Conservation (phyloP, 2,329 filamentous ascomycete genomes). For the Cytospora piceae region DNA sequence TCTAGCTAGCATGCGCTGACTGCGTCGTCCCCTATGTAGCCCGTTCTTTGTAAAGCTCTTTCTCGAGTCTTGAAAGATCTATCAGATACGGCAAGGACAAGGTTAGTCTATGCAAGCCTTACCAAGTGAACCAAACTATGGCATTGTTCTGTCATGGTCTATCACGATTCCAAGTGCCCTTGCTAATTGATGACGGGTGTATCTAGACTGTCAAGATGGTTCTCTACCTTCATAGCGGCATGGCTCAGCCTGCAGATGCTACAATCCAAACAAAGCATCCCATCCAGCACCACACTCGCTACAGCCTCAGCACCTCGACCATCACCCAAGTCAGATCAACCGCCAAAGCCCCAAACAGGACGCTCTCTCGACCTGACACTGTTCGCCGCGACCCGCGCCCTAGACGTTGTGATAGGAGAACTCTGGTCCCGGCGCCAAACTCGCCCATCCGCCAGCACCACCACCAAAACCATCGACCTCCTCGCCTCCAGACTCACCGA, state of each 20-base stretch:
- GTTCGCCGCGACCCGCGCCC: constrained; percentile 73
- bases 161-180: not conserved
- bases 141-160: not conserved
- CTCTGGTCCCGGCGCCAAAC: constrained; percentile 60
- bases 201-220: constrained; percentile 57
- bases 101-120: constrained; percentile 37
- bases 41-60: constrained; percentile 18
- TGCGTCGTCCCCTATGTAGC: not conserved
- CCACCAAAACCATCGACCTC: constrained; percentile 42
- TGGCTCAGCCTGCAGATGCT: constrained; percentile 62
- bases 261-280: constrained; percentile 55
- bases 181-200: constrained; percentile 14
- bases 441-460: constrained; percentile 34
- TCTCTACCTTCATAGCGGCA: constrained; percentile 61
- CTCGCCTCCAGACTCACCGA: constrained; percentile 57
- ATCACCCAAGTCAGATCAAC: not conserved
- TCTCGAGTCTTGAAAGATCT: not conserved
- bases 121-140: not conserved
- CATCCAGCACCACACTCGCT: constrained; percentile 19
- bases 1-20: not conserved
- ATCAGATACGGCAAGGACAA: constrained; percentile 28
- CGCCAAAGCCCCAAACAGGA: constrained; percentile 54
- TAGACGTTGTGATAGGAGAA: constrained; percentile 71
- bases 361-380: constrained; percentile 81
- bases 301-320: constrained; percentile 25